Percentiles rank a stretch among this genome's conserved stretches.
Conservation (phyloP, 2,329 filamentous ascomycete genomes). For the Phialemoniopsis sp. region DNA sequence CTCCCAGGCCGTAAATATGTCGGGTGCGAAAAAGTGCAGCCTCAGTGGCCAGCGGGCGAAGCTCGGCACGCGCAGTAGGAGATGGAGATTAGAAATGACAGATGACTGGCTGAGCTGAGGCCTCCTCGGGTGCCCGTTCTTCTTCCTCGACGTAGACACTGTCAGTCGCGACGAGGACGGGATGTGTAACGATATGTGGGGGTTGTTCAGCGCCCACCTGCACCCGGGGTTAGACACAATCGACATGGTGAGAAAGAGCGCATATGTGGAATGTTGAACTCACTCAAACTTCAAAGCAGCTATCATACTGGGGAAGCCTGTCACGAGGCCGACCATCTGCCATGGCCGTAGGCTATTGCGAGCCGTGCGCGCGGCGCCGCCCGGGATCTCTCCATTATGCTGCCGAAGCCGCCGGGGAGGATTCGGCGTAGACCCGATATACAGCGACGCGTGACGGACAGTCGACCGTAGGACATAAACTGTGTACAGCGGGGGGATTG, state of each 20-base stretch:
- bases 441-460: constrained; percentile 65
- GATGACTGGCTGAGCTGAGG: constrained; percentile 60
- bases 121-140: constrained; percentile 49
- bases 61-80: constrained; percentile 73
- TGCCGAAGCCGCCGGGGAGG: constrained; percentile 80
- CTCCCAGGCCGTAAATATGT: constrained; percentile 68
- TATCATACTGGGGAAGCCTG: constrained; percentile 82
- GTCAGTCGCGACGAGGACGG: constrained; percentile 57
- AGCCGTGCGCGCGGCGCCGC: constrained; percentile 76
- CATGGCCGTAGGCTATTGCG: constrained; percentile 69
- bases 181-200: constrained; percentile 77
- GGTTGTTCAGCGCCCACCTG: constrained; percentile 90
- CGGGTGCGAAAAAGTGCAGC: constrained; percentile 71
- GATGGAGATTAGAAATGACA: constrained; percentile 74
- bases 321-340: constrained; percentile 85
- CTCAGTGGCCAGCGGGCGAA: constrained; percentile 81
- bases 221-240: no score
- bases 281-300: constrained; percentile 94
- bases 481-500: constrained; percentile 84
- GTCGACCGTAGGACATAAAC: constrained; percentile 90
- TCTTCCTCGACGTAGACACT: constrained; percentile 44
- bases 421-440: constrained; percentile 90
- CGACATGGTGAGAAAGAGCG: no score
- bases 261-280: constrained; percentile 19
- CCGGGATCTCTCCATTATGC: constrained; percentile 81